These are phyloP conservation scores for Rhododendron kiyosumense DNA, from an alignment of 148 eudicot genomes.

Conservation along the genomic window DNA sequence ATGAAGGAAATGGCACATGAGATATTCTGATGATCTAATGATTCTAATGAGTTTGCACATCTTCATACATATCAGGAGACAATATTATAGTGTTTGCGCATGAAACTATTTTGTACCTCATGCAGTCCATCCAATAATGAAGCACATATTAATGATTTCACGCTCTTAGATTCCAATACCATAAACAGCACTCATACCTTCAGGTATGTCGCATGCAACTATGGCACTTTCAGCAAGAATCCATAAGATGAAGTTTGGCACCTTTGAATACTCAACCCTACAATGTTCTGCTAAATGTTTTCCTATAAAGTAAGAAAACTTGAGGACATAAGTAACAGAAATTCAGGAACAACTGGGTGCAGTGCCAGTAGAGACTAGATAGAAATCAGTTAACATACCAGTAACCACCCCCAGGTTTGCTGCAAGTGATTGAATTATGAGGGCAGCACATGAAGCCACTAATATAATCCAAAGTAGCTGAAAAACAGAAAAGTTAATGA, in stretches of 20 bases:
- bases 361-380: not conserved
- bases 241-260: constrained; percentile 90
- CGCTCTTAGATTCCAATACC: not conserved
- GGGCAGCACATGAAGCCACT: constrained; percentile 92
- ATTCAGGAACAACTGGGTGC: not conserved
- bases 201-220: constrained; percentile 98
- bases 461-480: constrained; percentile 96
- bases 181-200: constrained; percentile 47
- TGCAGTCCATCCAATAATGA: not conserved
- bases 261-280: constrained; percentile 68
- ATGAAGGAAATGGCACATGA: not conserved
- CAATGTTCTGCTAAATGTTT: constrained; percentile 99
- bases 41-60: not conserved
- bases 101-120: not conserved
- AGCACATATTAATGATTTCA: not conserved
- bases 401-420: constrained; percentile 99
- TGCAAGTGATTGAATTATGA: constrained; percentile 83
- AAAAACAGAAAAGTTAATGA: constrained; percentile 9
- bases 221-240: constrained; percentile 86
- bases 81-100: not conserved
- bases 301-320: constrained; percentile 38
- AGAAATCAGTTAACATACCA: constrained; percentile 36
- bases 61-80: not conserved
- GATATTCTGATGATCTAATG: not conserved
- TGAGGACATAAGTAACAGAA: not conserved